Percentiles rank a stretch among this genome's conserved stretches.
phyloP scores from a whole-genome alignment of 345 rosid genomes.

The Acer yangbiense region DNA sequence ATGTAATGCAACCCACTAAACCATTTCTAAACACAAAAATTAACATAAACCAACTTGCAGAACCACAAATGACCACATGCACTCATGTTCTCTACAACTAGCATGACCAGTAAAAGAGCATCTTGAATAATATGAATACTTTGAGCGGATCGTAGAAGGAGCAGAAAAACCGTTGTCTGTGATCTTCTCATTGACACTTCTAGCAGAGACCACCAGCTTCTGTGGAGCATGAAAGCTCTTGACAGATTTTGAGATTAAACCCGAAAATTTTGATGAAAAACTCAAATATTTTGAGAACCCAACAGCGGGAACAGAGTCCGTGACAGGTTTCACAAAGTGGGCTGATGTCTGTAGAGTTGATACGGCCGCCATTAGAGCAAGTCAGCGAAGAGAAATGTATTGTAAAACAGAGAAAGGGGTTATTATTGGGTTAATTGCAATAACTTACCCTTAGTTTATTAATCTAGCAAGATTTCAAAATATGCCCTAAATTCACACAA shows the following conservation, averaged over 20 bases:
- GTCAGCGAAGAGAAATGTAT: neutral
- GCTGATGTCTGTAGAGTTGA: conserved; percentile 20
- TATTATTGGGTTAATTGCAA: no score
- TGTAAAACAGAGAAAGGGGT: no score
- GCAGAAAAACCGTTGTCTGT: conserved; percentile 27
- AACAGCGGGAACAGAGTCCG: conserved; percentile 23
- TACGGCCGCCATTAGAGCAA: conserved; percentile 42
- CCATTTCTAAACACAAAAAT: neutral
- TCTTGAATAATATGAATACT: conserved; percentile 26
- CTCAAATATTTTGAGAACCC: conserved; percentile 21
- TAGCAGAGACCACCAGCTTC: conserved; percentile 32
- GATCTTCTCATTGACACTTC: conserved; percentile 38
- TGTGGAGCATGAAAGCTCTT: conserved; percentile 4
- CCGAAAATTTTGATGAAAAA: conserved; percentile 19
- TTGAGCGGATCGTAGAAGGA: conserved; percentile 33
- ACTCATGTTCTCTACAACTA: neutral
- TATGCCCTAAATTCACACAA: no score
- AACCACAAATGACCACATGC: neutral
- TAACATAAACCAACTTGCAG: neutral
- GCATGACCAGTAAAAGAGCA: neutral
- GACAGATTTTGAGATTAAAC: conserved; percentile 12
- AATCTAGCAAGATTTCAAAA: no score
- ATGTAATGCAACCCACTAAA: neutral
- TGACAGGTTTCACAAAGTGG: conserved; percentile 17
- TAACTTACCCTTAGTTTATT: no score